Conservation (phyloP, 768 basidiomycete genomes). For the Amanita inopinata region DNA sequence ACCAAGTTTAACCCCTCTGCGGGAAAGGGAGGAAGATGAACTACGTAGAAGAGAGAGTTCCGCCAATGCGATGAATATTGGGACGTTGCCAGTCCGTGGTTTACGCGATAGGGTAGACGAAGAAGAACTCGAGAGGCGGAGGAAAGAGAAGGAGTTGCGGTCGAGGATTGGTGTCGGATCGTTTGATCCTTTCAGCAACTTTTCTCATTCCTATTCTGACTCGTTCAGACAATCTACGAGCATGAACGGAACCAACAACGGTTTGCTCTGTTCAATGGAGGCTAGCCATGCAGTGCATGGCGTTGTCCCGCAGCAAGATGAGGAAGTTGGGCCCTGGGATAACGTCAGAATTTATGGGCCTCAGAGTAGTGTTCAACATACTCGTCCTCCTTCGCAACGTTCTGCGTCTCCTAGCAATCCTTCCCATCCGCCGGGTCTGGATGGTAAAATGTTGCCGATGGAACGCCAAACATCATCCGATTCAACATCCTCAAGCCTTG, state of each 20-base stretch:
- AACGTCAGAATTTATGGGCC: constrained; percentile 11
- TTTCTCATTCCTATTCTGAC: constrained; percentile 17
- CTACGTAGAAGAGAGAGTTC: constrained; percentile 27
- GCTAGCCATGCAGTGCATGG: too few relatives aligned
- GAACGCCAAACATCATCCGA: constrained; percentile 15
- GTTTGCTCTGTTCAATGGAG: constrained; percentile 1
- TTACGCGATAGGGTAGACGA: constrained; percentile 56
- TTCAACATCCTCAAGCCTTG: constrained; percentile 24
- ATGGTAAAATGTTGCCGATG: neutral
- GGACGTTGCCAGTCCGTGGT: constrained; percentile 30
- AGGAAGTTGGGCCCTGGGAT: constrained; percentile 38
- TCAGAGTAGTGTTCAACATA: constrained; percentile 21
- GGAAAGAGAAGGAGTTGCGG: constrained; percentile 44
- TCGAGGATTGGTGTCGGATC: constrained; percentile 36
- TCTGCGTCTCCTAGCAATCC: constrained; percentile 10
- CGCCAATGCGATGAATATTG: constrained; percentile 31
- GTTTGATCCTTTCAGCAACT: constrained; percentile 75
- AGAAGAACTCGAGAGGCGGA: constrained; percentile 42
- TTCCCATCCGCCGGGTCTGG: neutral
- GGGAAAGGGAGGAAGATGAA: constrained; percentile 37
- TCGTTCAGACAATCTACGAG: neutral
- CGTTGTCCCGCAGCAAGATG: constrained; percentile 16
- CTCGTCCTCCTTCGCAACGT: constrained; percentile 21
- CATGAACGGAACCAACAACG: neutral
- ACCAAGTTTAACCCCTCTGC: constrained; percentile 10